Evolutionary conservation across 2,329 filamentous ascomycete species (phyloP), one percentile per base, ranked within the genome.

Genomic region (Scleromitrula shiraiana): DNA sequence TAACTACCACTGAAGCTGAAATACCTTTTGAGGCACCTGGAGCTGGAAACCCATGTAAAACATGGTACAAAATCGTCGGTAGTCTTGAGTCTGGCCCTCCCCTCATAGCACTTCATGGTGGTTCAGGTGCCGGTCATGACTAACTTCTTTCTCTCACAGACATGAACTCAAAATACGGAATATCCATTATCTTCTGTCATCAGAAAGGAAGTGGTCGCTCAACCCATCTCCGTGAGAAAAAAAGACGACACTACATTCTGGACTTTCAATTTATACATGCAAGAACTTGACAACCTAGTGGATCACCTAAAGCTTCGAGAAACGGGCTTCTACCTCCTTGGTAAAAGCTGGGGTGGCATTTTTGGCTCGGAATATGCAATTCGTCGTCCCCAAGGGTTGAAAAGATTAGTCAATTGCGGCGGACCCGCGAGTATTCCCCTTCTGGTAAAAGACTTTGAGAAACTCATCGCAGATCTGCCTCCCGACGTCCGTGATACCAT

Each of bases 281-380:
- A 57, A 12, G 73, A 78, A 55, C 65, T 78, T 0, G 65, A 73
- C 24, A 76, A 75, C 49, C 63, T 78, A 1, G 50, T 74, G 6
- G 29, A 53, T 0, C 59, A 67, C 37, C 62, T 78, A 0, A 63
- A 61, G 0, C 64, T 78, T 24, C 56, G 57, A 17, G 37, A 27
- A 22, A 44, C 60, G 1, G 40, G 56, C 0, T 72, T 71, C 48
- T 65, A 73, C 50, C 46, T 77, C 0, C 63, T 70, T 0, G 74
- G 75, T 1, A 72, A 77, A 29, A 71, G 66, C 17, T 78, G 74
- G 73, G 74, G 75, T 14, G 75, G 70, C 0, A 75, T 77, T 70
- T 60, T 77, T 0, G 72, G 61, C 2, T 64, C 64, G 0, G 56
- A 66, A 24, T 73, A 68, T 60, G 72, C 72, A 0, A 64, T 65